A percentile compares a stretch with the other conserved stretches of the same genome.
phyloP scores from a whole-genome alignment of 345 rosid genomes.

The Brassica cretica region DNA sequence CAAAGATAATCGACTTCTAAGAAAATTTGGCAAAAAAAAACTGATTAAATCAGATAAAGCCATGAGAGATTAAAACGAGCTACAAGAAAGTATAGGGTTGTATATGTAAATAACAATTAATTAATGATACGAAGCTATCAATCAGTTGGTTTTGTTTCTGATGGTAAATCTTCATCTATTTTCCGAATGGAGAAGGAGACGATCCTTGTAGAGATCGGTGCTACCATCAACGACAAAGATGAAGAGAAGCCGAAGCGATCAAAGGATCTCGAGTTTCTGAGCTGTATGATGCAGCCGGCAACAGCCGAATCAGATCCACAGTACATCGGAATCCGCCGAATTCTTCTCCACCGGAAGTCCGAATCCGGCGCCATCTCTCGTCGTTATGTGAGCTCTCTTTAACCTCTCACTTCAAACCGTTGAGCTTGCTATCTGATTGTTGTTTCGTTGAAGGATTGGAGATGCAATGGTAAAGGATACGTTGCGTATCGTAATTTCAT shows the following conservation, averaged over 20 bases:
- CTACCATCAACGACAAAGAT: constrained; percentile 18
- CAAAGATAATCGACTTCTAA: too few relatives aligned
- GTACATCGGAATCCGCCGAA: constrained; percentile 78
- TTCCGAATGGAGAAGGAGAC: constrained; percentile 44
- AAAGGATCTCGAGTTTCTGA: constrained; percentile 67
- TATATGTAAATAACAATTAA: too few relatives aligned
- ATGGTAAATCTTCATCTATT: not conserved
- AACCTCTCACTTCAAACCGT: not conserved
- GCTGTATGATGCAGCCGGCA: constrained; percentile 79
- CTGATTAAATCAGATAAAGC: too few relatives aligned
- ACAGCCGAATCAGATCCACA: constrained; percentile 61
- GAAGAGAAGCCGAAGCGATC: constrained; percentile 25
- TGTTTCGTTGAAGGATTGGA: constrained; percentile 71
- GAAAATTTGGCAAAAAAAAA: too few relatives aligned
- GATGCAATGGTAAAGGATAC: constrained; percentile 90
- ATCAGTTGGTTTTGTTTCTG: constrained; percentile 14
- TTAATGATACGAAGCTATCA: too few relatives aligned
- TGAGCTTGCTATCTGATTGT: not conserved
- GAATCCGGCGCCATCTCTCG: constrained; percentile 56
- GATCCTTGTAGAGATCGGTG: constrained; percentile 23
- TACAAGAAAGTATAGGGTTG: too few relatives aligned
- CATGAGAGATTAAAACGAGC: too few relatives aligned
- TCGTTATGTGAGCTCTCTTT: constrained; percentile 55
- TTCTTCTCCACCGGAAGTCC: constrained; percentile 80
- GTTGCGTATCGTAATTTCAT: constrained; percentile 84